These are phyloP conservation scores for Neofusicoccum parvum DNA, from an alignment of 2,329 filamentous ascomycete species.

Conservation along the genomic window DNA sequence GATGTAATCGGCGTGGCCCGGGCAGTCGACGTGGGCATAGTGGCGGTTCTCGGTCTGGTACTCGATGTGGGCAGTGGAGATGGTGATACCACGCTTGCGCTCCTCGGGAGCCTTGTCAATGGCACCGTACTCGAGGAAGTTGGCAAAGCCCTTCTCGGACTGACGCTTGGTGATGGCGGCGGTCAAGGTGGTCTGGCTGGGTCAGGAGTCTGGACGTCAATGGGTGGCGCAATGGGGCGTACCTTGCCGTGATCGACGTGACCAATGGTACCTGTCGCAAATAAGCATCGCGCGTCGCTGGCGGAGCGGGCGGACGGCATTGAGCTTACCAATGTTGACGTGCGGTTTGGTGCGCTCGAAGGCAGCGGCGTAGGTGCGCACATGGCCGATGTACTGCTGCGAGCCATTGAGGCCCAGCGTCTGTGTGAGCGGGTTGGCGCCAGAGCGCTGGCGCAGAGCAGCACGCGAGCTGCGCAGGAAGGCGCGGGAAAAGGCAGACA, in stretches of 20 bases:
- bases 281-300: constrained; percentile 23
- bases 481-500: constrained; percentile 81
- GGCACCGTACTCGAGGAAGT: constrained; percentile 93
- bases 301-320: not conserved
- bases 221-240: constrained; percentile 27
- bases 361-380: constrained; percentile 62
- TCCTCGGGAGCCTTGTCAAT: constrained; percentile 99
- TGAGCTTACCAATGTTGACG: constrained; percentile 84
- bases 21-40: constrained; percentile 99
- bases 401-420: constrained; percentile 65
- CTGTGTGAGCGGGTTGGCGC: constrained; percentile 75
- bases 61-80: constrained; percentile 97
- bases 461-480: constrained; percentile 80
- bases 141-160: constrained; percentile 89
- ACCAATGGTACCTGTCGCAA: constrained; percentile 82
- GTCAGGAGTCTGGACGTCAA: constrained; percentile 25
- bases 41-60: constrained; percentile 92
- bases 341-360: constrained; percentile 95
- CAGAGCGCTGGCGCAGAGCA: constrained; percentile 66
- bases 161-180: constrained; percentile 99
- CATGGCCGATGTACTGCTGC: constrained; percentile 66
- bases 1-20: constrained; percentile 99
- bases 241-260: constrained; percentile 99
- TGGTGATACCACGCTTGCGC: constrained; percentile 99
- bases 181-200: constrained; percentile 84